Evolutionary conservation across 108 stramenopile genomes (phyloP).

Genomic region (Schizochytrium sp.): DNA sequence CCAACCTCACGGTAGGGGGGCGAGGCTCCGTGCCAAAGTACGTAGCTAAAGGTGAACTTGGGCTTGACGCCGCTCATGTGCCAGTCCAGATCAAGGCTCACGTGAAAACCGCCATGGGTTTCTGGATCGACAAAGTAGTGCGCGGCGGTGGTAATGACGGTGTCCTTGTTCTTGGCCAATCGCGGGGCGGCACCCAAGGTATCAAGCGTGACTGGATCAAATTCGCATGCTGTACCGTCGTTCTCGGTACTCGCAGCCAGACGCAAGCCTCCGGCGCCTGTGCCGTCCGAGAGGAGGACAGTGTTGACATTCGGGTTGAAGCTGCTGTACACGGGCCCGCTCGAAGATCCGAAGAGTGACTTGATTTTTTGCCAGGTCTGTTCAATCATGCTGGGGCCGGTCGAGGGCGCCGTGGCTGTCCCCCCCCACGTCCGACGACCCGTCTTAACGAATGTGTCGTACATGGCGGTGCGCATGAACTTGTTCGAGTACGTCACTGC

Average conservation of each 20-base stretch:
- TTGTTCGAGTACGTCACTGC: slow-evolving; percentile 1
- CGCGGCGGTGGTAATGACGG: not conserved
- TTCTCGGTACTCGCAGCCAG: not conserved
- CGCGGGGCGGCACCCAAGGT: not conserved
- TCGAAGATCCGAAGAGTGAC: not conserved
- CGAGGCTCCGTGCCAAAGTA: not conserved
- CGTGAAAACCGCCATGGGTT: not conserved
- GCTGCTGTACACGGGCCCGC: not conserved
- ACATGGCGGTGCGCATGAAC: not conserved
- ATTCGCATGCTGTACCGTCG: not conserved
- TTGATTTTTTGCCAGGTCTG: not conserved
- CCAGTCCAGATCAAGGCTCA: not conserved
- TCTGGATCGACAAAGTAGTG: not conserved
- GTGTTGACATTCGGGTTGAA: slow-evolving; percentile 8
- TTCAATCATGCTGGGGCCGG: not conserved
- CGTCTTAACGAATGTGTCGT: not conserved
- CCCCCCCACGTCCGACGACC: not conserved
- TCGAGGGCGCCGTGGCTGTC: not conserved
- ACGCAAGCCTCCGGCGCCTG: not conserved
- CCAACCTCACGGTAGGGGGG: not conserved
- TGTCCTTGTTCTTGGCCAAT: not conserved
- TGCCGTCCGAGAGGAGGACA: not conserved
- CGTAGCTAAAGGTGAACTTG: not conserved
- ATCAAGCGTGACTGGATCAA: not conserved
- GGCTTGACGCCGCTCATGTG: not conserved